A percentile compares a stretch with the other conserved stretches of the same genome.
Evolutionary conservation across 495 filamentous ascomycete genomes (phyloP).

Genomic region (Aspergillus coremiiformis): DNA sequence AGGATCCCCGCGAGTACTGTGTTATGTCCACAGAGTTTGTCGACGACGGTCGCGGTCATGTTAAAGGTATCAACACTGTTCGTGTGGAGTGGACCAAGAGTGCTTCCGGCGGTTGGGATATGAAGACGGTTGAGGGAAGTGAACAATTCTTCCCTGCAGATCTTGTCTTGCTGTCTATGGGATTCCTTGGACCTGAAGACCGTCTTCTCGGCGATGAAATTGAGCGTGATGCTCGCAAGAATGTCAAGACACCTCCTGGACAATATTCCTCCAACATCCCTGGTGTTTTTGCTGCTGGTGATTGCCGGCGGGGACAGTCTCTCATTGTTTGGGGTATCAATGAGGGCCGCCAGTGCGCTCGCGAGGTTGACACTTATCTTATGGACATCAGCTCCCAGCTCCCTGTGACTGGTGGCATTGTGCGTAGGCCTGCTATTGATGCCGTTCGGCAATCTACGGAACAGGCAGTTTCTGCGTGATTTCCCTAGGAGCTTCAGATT

Average conservation of each 20-base stretch:
- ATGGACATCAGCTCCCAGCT: constrained; percentile 67
- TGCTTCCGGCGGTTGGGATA: constrained; percentile 90
- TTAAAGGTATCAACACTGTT: constrained; percentile 96
- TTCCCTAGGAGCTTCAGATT: not conserved
- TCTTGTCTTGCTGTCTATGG: constrained; percentile 95
- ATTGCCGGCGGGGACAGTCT: constrained; percentile 93
- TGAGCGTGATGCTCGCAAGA: constrained; percentile 91
- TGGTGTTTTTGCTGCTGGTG: constrained; percentile 92
- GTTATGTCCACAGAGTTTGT: constrained; percentile 99
- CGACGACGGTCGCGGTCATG: constrained; percentile 77
- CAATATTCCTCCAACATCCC: constrained; percentile 82
- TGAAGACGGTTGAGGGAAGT: constrained; percentile 94
- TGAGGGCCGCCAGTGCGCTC: constrained; percentile 88
- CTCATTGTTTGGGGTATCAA: constrained; percentile 99
- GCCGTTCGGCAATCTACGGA: constrained; percentile 30
- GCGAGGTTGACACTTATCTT: constrained; percentile 89
- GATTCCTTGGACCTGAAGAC: constrained; percentile 94
- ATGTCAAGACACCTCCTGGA: constrained; percentile 91
- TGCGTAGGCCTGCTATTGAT: constrained; percentile 65
- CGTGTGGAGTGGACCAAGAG: constrained; percentile 96
- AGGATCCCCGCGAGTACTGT: constrained; percentile 96
- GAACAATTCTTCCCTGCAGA: constrained; percentile 98
- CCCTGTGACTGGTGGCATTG: constrained; percentile 90
- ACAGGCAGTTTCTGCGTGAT: constrained; percentile 27
- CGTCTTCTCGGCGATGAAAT: constrained; percentile 78